A percentile compares a stretch with the other conserved stretches of the same genome.
These are phyloP conservation scores for Rhizopogon parksii DNA, from an alignment of 1,284 basidiomycete species.

Conservation along the genomic window DNA sequence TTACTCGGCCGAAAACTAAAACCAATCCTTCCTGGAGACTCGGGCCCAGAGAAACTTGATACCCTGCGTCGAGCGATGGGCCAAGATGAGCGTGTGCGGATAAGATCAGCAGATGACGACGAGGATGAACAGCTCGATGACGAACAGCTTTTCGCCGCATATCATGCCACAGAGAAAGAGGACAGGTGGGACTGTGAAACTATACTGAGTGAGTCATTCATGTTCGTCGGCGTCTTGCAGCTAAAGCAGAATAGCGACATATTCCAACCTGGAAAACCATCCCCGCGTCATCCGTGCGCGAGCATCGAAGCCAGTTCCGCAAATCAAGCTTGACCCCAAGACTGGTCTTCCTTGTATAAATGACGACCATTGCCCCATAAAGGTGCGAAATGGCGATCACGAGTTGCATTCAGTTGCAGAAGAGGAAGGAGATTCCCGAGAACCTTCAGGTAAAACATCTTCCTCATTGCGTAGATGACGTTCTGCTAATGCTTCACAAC, in stretches of 20 bases:
- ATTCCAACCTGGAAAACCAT: constrained; percentile 93
- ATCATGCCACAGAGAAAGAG: constrained; percentile 49
- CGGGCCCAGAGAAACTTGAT: constrained; percentile 71
- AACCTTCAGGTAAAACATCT: constrained; percentile 10
- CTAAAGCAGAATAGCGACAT: constrained; percentile 65
- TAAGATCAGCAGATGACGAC: constrained; percentile 20
- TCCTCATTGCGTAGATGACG: constrained; percentile 9
- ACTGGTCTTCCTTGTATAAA: constrained; percentile 67
- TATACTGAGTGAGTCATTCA: constrained; percentile 70
- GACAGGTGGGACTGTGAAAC: constrained; percentile 94
- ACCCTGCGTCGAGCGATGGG: constrained; percentile 76
- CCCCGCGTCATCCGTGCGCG: constrained; percentile 75
- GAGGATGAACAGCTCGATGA: constrained; percentile 42
- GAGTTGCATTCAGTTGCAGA: constrained; percentile 20
- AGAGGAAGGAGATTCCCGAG: constrained; percentile 31
- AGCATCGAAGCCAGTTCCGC: constrained; percentile 45
- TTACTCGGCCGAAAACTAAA: constrained; percentile 86
- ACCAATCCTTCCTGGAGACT: constrained; percentile 64
- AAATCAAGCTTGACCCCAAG: constrained; percentile 65
- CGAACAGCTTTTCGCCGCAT: constrained; percentile 45
- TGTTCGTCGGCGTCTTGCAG: neutral
- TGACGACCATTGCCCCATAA: constrained; percentile 14
- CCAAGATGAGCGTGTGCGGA: constrained; percentile 47
- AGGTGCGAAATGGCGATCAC: neutral
- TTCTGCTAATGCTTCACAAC: neutral